A percentile compares a stretch with the other conserved stretches of the same genome.
Conservation (phyloP, 2,329 filamentous ascomycete genomes). For the Pseudogymnoascus sp. region DNA sequence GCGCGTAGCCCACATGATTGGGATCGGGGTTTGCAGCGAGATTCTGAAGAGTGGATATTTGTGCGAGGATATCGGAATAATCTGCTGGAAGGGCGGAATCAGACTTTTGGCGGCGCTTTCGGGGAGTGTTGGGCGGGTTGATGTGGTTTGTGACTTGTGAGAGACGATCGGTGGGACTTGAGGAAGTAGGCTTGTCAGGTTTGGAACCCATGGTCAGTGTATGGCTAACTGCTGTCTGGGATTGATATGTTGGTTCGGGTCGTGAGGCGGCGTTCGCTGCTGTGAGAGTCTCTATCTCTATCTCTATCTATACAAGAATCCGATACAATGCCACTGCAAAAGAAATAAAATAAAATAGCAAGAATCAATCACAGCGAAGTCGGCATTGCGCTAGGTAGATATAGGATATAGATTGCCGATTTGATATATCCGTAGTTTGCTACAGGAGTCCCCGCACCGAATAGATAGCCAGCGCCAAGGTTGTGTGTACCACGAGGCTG, state of each 20-base stretch:
- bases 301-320: neutral
- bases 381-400: neutral
- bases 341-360: neutral
- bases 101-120: constrained; percentile 19
- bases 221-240: neutral
- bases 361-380: neutral
- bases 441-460: neutral
- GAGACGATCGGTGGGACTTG: constrained; percentile 25
- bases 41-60: constrained; percentile 43
- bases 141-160: constrained; percentile 27
- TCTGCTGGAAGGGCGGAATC: constrained; percentile 45
- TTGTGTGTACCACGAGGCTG: neutral
- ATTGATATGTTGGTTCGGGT: neutral
- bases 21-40: constrained; percentile 49
- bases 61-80: constrained; percentile 54
- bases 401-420: neutral
- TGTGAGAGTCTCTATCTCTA: neutral
- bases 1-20: constrained; percentile 49
- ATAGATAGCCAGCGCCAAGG: neutral
- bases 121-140: constrained; percentile 22
- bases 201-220: neutral
- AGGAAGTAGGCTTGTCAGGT: neutral
- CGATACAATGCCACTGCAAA: neutral
- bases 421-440: neutral
- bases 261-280: neutral